These are phyloP conservation scores for Lippia alba DNA, from an alignment of 305 asterid species.

Conservation along the genomic window DNA sequence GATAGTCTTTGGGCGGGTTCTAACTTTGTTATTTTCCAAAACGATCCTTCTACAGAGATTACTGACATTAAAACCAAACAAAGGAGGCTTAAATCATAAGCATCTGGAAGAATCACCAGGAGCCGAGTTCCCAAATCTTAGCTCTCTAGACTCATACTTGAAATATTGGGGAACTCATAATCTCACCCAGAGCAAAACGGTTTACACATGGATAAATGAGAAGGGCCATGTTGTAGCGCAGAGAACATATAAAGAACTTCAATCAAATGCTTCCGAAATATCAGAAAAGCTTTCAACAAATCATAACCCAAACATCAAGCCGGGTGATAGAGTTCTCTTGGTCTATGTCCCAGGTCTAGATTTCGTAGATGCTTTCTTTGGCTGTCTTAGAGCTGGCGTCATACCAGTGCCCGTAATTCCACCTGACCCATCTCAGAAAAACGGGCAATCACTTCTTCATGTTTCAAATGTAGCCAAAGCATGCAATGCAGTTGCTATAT, in stretches of 20 bases:
- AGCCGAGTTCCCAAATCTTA: slow-evolving; percentile 56
- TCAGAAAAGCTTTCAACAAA: slow-evolving; percentile 49
- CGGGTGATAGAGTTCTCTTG: slow-evolving; percentile 67
- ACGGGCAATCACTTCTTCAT: slow-evolving; percentile 71
- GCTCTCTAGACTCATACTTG: slow-evolving; percentile 58
- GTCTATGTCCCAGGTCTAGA: slow-evolving; percentile 75
- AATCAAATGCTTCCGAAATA: slow-evolving; percentile 57
- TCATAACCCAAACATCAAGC: slow-evolving; percentile 47
- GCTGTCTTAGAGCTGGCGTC: slow-evolving; percentile 69
- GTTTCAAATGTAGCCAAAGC: slow-evolving; percentile 61
- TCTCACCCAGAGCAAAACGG: slow-evolving; percentile 48
- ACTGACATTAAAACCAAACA: slow-evolving; percentile 47
- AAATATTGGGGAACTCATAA: slow-evolving; percentile 66
- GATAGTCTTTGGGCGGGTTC: not conserved
- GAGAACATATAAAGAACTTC: slow-evolving; percentile 61
- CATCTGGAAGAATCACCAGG: slow-evolving; percentile 49
- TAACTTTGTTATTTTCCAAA: not conserved
- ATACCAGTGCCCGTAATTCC: slow-evolving; percentile 74
- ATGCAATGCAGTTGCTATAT: slow-evolving; percentile 67
- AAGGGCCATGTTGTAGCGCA: slow-evolving; percentile 55
- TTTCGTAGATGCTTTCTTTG: slow-evolving; percentile 76
- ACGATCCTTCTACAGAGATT: slow-evolving; percentile 47
- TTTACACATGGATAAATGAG: slow-evolving; percentile 74
- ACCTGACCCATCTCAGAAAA: slow-evolving; percentile 66
- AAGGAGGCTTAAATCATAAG: slow-evolving; percentile 29